Base-by-base conservation (phyloP, 768 basidiomycete genomes). In the Suillus ampliporus region DNA sequence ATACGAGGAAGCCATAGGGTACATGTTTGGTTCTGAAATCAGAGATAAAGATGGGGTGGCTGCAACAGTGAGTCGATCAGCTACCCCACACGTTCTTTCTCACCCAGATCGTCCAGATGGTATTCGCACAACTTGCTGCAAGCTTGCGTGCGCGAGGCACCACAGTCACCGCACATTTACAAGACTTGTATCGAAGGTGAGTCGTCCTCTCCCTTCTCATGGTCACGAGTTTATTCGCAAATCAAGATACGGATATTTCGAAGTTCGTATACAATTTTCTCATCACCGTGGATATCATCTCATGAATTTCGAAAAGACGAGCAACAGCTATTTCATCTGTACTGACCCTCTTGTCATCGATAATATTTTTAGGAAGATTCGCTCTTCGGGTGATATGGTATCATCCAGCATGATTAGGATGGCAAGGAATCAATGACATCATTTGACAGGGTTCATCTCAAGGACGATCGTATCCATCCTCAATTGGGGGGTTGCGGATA, bases 1-100 rank as follows among this genome's bases (percentile, higher is more conserved):
- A 11, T 96, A 96, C 69, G 94, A 96, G 71, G 94, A 96, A 76
- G 94, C 95, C 1, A 95, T 96, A 60, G 94, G 94, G 4, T 96
- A 86, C 71, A 95, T 95, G 92, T 88, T 94, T 73, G 91, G 92
- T 31, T 79, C 84, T 15, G 79, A 87, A 31, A 85, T 95, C 66
- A 82, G 90, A 40, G 94, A 96, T 72, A 96, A 96, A 72, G 94
- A 96, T 71, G 94, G 94, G 3, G 86, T 96, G 57, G 84, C 90
- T 56, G 92, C 93, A 6, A 87, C 89, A 26, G 94, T 94, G 67
- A 68, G 75, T 69, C 2, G 5, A 9, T 11, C 13, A 50, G 23
- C 21, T 3, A 1, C 3, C 19, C 5, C 3, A 44, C 0, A 26
- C 40, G 23, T 34, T 17, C 19, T 57, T 9, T 7, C 21, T 50